Evolutionary conservation across 2,329 filamentous ascomycete species (phyloP).

Genomic region (Hyphodiscus sp.): DNA sequence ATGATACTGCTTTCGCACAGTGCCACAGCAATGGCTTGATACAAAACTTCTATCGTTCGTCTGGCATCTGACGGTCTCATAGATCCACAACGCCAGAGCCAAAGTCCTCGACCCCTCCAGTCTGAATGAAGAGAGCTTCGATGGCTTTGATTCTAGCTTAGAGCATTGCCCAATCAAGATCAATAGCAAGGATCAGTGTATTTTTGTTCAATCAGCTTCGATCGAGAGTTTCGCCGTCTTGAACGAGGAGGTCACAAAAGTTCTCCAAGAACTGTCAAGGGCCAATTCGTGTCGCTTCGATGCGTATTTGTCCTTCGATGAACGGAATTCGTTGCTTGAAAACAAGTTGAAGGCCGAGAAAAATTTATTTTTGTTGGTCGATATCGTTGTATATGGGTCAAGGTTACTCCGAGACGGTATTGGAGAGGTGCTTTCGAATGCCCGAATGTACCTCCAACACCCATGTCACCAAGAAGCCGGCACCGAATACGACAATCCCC

Average conservation of each 20-base stretch:
- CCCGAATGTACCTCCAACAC: slow-evolving; percentile 32
- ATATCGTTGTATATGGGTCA: slow-evolving; percentile 35
- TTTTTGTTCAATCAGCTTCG: too few relatives aligned
- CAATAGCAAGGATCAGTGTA: not conserved
- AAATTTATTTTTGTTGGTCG: slow-evolving; percentile 17
- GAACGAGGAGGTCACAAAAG: slow-evolving; percentile 3
- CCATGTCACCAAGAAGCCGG: slow-evolving; percentile 23
- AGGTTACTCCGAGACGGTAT: slow-evolving; percentile 12
- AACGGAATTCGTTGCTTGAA: too few relatives aligned
- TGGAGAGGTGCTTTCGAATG: slow-evolving; percentile 26
- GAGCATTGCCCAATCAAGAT: too few relatives aligned
- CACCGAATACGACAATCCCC: slow-evolving; percentile 29
- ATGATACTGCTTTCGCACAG: too few relatives aligned
- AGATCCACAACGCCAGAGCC: not conserved
- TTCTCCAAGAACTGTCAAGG: not conserved
- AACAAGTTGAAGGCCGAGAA: not conserved
- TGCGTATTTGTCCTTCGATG: too few relatives aligned
- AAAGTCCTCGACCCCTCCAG: slow-evolving; percentile 2
- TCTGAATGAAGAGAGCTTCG: too few relatives aligned
- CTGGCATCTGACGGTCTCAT: too few relatives aligned
- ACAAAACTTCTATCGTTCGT: too few relatives aligned
- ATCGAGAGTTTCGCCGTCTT: slow-evolving; percentile 3
- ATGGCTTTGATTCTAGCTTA: too few relatives aligned
- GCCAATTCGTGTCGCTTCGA: too few relatives aligned
- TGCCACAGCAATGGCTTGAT: too few relatives aligned